phyloP scores from a whole-genome alignment of 805 yeast genomes.

The Cyberlindnera subsufficiens region DNA sequence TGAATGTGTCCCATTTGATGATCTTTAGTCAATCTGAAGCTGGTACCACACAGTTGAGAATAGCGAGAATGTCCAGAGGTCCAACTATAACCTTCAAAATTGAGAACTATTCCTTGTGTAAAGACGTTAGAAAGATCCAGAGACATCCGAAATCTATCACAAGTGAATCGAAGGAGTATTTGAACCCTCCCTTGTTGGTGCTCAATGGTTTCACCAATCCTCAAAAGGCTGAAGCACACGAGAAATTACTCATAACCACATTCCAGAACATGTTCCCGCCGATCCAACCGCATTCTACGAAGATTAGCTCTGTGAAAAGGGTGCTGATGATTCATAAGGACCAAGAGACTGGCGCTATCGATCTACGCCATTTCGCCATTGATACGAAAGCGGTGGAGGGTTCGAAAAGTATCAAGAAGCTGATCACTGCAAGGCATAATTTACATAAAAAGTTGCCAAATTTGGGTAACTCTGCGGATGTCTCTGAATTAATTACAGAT shows the following conservation, averaged over 20 bases:
- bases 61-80: conserved; percentile 88
- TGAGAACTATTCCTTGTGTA: conserved; percentile 67
- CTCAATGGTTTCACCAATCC: conserved; percentile 83
- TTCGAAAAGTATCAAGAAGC: conserved; percentile 21
- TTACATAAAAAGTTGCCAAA: conserved; percentile 21
- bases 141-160: conserved; percentile 75
- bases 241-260: conserved; percentile 78
- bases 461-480: conserved; percentile 55
- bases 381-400: conserved; percentile 79
- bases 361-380: conserved; percentile 84
- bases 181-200: conserved; percentile 84
- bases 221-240: conserved; percentile 58
- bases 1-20: conserved; percentile 86
- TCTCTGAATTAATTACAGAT: conserved; percentile 78
- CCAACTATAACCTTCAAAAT: conserved; percentile 87
- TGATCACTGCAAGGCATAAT: conserved; percentile 20
- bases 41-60: conserved; percentile 76
- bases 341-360: conserved; percentile 64
- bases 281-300: conserved; percentile 77
- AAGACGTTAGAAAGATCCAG: conserved; percentile 68
- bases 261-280: conserved; percentile 97
- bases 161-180: conserved; percentile 52
- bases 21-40: conserved; percentile 78
- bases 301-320: conserved; percentile 69
- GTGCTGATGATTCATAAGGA: conserved; percentile 80